A percentile compares a stretch with the other conserved stretches of the same genome.
phyloP scores from a whole-genome alignment of 768 basidiomycete species.

The Lentinula aciculospora region DNA sequence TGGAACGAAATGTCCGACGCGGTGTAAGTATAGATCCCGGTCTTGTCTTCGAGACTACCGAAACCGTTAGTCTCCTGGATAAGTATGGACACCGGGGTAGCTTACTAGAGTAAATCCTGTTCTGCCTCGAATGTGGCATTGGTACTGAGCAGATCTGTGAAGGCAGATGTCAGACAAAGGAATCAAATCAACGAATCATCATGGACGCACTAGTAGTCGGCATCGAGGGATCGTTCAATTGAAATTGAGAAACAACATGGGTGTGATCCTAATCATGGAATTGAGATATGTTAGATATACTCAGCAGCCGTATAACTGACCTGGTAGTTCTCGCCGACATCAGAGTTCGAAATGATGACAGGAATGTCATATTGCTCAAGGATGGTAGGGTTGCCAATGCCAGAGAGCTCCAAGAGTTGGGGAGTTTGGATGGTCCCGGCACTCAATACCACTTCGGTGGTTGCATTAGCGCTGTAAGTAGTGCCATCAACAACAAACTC shows the following conservation, averaged over 20 bases:
- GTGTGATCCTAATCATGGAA: neutral
- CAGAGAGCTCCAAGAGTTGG: constrained; percentile 47
- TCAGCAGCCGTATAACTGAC: constrained; percentile 12
- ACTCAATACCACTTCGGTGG: constrained; percentile 38
- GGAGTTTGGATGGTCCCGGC: constrained; percentile 32
- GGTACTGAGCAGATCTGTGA: neutral
- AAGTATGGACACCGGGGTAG: neutral
- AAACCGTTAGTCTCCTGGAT: neutral
- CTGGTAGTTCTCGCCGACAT: constrained; percentile 36
- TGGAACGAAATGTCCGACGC: neutral
- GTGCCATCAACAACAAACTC: constrained; percentile 25
- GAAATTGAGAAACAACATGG: neutral
- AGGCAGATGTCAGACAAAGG: neutral
- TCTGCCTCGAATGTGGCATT: constrained; percentile 3
- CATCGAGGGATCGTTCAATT: neutral
- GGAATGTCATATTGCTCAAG: constrained; percentile 24
- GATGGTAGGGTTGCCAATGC: constrained; percentile 36
- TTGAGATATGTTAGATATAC: neutral
- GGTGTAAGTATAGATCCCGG: neutral
- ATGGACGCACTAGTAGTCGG: neutral
- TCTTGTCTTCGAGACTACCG: neutral
- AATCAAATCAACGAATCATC: neutral
- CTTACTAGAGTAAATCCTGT: constrained; percentile 3
- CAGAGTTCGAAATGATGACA: constrained; percentile 28
- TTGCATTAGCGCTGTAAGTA: constrained; percentile 27